Base-by-base conservation (phyloP, 2,329 filamentous ascomycete species). In the Cladosporium velox region DNA sequence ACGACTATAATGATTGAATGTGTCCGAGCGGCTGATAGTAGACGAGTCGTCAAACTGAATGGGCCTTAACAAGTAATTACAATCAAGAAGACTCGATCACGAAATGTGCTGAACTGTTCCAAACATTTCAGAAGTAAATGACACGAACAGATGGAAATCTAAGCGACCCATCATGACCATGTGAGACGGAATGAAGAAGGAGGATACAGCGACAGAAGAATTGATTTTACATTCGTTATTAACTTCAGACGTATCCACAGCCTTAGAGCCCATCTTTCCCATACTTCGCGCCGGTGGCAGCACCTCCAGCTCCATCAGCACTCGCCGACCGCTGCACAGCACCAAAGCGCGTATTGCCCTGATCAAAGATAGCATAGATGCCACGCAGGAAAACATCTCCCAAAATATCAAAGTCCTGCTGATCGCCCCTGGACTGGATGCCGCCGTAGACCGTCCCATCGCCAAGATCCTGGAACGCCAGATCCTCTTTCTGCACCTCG, bases 281-380 rank as follows among this genome's bases (percentile, higher is more conserved):
- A 47, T 47, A 47, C n/a, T 47, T 47, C n/a, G 41, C n/a, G 8
- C n/a, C 10, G 5, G 21, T 11, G 14, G 8, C 41, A 47, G 41
- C 7, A 21, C 41, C 41, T 24, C 41, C n/a, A 21, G 41, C n/a
- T 1, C 7, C n/a, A 3, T 11, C 41, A 11, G n/a, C 12, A 47
- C 41, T 47, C 41, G 41, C 41, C n/a, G 49, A 52, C 24, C 55
- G 55, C 24, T 59, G 55, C 11, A 41, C 35, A 32, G 55, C 55
- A 7, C 55, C 55, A 41, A 59, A 59, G 21, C 35, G 26, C 3
- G 55, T 59, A 18, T 59, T 59, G 0, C 55, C 86, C 65, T 86
- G 83, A 72, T 90, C 87, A 75, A 89, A 90, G 67, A 90, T 82
- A 65, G 85, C 87, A 73, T 90, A 91, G 65, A 89, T 79, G 26